phyloP scores from a whole-genome alignment of 2,329 filamentous ascomycete genomes.

The Venturia effusa region DNA sequence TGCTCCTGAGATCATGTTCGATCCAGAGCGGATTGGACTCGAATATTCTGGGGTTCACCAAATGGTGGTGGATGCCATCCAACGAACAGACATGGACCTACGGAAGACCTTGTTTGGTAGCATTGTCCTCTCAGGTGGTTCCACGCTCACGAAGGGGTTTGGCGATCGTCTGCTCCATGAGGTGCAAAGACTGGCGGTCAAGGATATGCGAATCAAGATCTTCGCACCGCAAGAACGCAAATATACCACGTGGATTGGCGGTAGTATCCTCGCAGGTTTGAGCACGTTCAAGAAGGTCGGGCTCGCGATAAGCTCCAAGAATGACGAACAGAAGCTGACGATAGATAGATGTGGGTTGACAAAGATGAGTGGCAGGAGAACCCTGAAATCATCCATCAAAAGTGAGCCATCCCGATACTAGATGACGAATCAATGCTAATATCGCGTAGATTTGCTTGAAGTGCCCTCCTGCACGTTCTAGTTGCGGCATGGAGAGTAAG shows the following conservation, averaged over 20 bases:
- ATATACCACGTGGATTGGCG: conserved; percentile 98
- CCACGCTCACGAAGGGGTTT: conserved; percentile 93
- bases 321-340: conserved; percentile 2
- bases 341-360: conserved; percentile 89
- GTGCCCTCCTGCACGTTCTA: neutral
- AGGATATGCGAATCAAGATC: conserved; percentile 99
- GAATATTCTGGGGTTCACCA: conserved; percentile 97
- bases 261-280: conserved; percentile 89
- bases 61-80: conserved; percentile 94
- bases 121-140: conserved; percentile 92
- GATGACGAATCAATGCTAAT: neutral
- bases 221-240: conserved; percentile 95
- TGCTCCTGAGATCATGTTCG: conserved; percentile 93
- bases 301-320: conserved; percentile 9
- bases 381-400: conserved; percentile 96
- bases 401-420: conserved; percentile 59
- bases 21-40: conserved; percentile 90
- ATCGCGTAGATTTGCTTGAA: conserved; percentile 1
- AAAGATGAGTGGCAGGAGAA: conserved; percentile 99
- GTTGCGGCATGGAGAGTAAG: neutral
- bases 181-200: conserved; percentile 85
- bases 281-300: conserved; percentile 96
- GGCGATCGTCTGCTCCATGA: conserved; percentile 86
- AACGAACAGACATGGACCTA: conserved; percentile 87
- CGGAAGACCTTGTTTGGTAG: conserved; percentile 91